Conservation (phyloP, 2,329 filamentous ascomycete species). For the Monosporascus sp. region DNA sequence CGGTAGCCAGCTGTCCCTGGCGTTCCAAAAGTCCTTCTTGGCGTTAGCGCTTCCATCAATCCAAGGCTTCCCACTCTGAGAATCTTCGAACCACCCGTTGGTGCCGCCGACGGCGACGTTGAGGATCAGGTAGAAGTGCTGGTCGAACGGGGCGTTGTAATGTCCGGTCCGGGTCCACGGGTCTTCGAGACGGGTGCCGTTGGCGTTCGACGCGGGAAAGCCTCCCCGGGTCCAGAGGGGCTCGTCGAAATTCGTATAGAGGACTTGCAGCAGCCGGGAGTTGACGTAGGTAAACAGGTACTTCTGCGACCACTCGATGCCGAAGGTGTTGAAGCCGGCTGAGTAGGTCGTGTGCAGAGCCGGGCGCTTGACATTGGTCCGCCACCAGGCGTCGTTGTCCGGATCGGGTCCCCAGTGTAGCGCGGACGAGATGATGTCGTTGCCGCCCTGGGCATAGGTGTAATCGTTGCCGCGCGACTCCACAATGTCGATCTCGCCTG, state of each 20-base stretch:
- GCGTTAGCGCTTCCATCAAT: slow-evolving; percentile 62
- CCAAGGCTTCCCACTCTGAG: slow-evolving; percentile 71
- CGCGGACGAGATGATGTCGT: slow-evolving; percentile 73
- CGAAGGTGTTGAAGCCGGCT: slow-evolving; percentile 67
- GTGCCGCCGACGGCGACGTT: slow-evolving; percentile 72
- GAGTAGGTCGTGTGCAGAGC: slow-evolving; percentile 72
- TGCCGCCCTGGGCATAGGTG: slow-evolving; percentile 69
- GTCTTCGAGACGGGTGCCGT: slow-evolving; percentile 60
- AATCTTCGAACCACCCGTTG: slow-evolving; percentile 81
- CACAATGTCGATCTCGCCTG: slow-evolving; percentile 79
- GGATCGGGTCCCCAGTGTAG: slow-evolving; percentile 76
- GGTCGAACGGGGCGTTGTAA: slow-evolving; percentile 66
- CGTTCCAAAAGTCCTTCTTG: slow-evolving; percentile 71
- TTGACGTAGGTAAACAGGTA: slow-evolving; percentile 86
- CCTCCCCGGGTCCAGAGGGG: slow-evolving; percentile 63
- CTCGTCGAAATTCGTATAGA: slow-evolving; percentile 69
- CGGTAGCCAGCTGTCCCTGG: slow-evolving; percentile 58
- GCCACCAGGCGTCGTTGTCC: slow-evolving; percentile 74
- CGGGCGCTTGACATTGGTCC: slow-evolving; percentile 70
- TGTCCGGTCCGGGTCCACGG: slow-evolving; percentile 59
- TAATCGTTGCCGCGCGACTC: slow-evolving; percentile 81
- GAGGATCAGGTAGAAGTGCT: slow-evolving; percentile 70
- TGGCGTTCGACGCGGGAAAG: slow-evolving; percentile 59
- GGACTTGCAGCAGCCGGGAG: slow-evolving; percentile 70
- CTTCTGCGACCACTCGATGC: slow-evolving; percentile 81